phyloP scores from a whole-genome alignment of 495 filamentous ascomycete genomes.

The Penicillium salamii region DNA sequence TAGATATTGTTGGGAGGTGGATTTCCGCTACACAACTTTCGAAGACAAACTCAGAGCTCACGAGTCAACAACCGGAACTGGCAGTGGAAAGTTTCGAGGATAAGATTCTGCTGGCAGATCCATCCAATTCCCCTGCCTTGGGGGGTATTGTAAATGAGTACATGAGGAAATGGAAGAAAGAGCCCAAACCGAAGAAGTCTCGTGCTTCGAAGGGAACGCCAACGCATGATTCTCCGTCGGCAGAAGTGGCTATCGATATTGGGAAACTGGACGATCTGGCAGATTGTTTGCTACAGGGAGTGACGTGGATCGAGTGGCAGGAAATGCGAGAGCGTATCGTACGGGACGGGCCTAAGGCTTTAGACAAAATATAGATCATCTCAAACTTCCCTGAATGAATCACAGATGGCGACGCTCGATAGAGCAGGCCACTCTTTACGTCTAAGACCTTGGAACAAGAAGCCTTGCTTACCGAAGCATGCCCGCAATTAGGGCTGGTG shows the following conservation, averaged over 20 bases:
- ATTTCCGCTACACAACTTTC: slow-evolving; percentile 22
- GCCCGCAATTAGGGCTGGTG: too few species aligned
- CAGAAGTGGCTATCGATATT: slow-evolving; percentile 18
- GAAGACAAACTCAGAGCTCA: neutral
- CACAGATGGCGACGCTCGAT: too few species aligned
- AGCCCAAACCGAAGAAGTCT: slow-evolving; percentile 13
- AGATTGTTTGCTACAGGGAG: slow-evolving; percentile 82
- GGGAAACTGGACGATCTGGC: slow-evolving; percentile 87
- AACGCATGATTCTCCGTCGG: neutral
- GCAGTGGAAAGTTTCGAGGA: neutral
- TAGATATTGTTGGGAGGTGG: slow-evolving; percentile 60
- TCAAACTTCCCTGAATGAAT: too few species aligned
- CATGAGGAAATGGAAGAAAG: slow-evolving; percentile 40
- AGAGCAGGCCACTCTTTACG: too few species aligned
- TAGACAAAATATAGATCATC: neutral
- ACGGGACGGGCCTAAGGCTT: slow-evolving; percentile 23
- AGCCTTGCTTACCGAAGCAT: too few species aligned
- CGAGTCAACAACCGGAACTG: neutral
- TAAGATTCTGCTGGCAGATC: slow-evolving; percentile 24
- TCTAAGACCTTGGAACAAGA: too few species aligned
- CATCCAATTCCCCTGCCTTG: slow-evolving; percentile 33
- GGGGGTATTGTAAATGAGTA: slow-evolving; percentile 43
- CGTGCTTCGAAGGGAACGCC: neutral
- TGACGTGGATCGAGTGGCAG: slow-evolving; percentile 86
- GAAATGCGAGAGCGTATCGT: slow-evolving; percentile 54